Base-by-base conservation (phyloP, 2,329 filamentous ascomycete species). In the Colletotrichum sansevieriae region DNA sequence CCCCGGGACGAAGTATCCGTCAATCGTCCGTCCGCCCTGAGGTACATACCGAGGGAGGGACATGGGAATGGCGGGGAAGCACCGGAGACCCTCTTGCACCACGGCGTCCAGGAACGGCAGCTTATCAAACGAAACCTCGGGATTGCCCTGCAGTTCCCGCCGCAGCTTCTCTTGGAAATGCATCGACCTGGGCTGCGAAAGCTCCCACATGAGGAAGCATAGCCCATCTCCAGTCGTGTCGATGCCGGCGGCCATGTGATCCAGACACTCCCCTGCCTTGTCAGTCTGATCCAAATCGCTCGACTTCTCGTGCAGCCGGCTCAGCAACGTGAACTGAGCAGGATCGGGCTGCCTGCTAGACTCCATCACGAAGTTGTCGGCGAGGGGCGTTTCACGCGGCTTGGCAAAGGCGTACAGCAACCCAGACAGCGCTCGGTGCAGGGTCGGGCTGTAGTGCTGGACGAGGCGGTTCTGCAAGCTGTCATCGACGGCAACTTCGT, bases 181-280 rank as follows among this genome's bases (percentile, higher is more conserved):
- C 1, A 80, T 72, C 4, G 85, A 89, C 8, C 83, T 77, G 2
- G 88, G 87, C 71, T 88, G 86, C 2, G 90, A 92, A 2, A 93
- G 81, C 75, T 92, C 86, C 85, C 90, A 90, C 87, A 93, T 90
- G 12, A 92, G 81, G 74, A 92, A 92, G 74, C 89, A 92, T 0
- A 92, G 80, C 0, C 84, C 89, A 72, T 92, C 90, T 15, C 90
- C 90, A 0, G 90, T 92, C 0, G 91, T 92, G 73, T 92, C 90
- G 68, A 92, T 91, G 0, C 90, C 91, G 0, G 90, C 90, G 0
- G 87, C 88, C 87, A 92, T 89, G 76, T 92, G 90, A 72, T 92
- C 90, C 65, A 91, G 85, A 73, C 88, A 91, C 77, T 93, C 91
- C 20, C 90, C 90, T 0, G 89, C 89, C 71, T 88, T 84, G 72